Evolutionary conservation across 2,329 filamentous ascomycete genomes (phyloP).

Genomic region (Stylonectria norvegica): DNA sequence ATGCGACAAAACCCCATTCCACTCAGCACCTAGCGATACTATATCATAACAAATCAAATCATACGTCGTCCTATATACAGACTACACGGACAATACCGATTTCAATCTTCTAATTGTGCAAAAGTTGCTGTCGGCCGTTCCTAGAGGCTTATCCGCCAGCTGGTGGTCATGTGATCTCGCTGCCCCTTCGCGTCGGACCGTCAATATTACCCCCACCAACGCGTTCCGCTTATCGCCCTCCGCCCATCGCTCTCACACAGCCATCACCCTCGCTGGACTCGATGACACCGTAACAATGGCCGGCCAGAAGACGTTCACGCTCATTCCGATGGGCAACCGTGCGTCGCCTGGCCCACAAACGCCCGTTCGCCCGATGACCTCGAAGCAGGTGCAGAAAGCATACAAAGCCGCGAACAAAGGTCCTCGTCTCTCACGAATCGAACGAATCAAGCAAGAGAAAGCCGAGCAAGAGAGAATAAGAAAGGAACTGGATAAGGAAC

Average conservation of each 20-base stretch:
- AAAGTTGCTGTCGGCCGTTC: no score
- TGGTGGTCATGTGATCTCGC: slow-evolving; percentile 24
- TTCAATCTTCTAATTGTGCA: no score
- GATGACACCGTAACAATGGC: slow-evolving; percentile 31
- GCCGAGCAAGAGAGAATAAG: slow-evolving; percentile 54
- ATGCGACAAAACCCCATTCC: no score
- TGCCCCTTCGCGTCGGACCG: slow-evolving; percentile 21
- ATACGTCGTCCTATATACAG: no score
- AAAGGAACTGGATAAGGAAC: slow-evolving; percentile 50
- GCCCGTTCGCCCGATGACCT: slow-evolving; percentile 37
- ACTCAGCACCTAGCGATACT: no score
- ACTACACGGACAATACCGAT: no score
- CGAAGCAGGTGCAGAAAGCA: slow-evolving; percentile 40
- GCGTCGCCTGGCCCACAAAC: slow-evolving; percentile 16
- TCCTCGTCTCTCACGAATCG: slow-evolving; percentile 38
- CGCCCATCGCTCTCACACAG: background rate
- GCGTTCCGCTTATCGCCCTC: background rate
- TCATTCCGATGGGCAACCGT: slow-evolving; percentile 35
- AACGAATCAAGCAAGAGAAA: slow-evolving; percentile 39
- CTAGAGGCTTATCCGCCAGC: no score
- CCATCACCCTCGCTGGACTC: slow-evolving; percentile 3
- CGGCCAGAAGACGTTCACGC: slow-evolving; percentile 43
- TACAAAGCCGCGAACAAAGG: slow-evolving; percentile 34
- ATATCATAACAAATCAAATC: no score
- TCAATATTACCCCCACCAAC: slow-evolving; percentile 10